phyloP scores from a whole-genome alignment of 257 asterid genomes.

The Solanum piurae region DNA sequence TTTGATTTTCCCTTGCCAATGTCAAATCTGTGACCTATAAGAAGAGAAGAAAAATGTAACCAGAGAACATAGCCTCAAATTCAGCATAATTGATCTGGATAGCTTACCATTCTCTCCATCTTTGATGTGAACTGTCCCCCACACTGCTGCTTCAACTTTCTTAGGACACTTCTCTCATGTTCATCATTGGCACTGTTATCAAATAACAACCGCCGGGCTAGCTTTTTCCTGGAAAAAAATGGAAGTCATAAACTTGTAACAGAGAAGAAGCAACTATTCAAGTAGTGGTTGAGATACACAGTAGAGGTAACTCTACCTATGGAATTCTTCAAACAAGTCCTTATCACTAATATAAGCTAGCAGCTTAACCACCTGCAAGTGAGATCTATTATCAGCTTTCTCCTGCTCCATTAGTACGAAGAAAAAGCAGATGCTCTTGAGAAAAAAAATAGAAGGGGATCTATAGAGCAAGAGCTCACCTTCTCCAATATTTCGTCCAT shows the following conservation, averaged over 20 bases:
- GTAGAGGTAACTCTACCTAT: constrained; percentile 39
- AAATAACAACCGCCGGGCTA: constrained; percentile 77
- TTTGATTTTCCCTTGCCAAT: constrained; percentile 84
- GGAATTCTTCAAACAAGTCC: constrained; percentile 95
- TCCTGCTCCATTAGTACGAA: neutral
- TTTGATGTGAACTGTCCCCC: constrained; percentile 98
- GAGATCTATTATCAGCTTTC: neutral
- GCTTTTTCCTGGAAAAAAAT: constrained; percentile 60
- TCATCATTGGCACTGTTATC: constrained; percentile 99
- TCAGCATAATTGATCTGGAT: neutral
- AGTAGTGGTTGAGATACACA: neutral
- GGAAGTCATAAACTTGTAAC: neutral
- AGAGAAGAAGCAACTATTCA: neutral
- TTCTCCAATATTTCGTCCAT: constrained; percentile 92
- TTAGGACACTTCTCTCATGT: constrained; percentile 90
- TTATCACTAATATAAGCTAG: constrained; percentile 92
- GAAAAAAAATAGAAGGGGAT: neutral
- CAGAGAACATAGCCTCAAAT: neutral
- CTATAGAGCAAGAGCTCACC: constrained; percentile 21
- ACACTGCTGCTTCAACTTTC: constrained; percentile 97
- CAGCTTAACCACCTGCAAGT: constrained; percentile 76
- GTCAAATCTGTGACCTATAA: constrained; percentile 89
- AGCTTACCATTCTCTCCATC: constrained; percentile 99
- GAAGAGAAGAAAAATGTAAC: constrained; percentile 1
- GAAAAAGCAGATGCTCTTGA: neutral